Evolutionary conservation across 805 yeast genomes (phyloP), one percentile per base, ranked within the genome.

Genomic region (Starmera dryadoides): DNA sequence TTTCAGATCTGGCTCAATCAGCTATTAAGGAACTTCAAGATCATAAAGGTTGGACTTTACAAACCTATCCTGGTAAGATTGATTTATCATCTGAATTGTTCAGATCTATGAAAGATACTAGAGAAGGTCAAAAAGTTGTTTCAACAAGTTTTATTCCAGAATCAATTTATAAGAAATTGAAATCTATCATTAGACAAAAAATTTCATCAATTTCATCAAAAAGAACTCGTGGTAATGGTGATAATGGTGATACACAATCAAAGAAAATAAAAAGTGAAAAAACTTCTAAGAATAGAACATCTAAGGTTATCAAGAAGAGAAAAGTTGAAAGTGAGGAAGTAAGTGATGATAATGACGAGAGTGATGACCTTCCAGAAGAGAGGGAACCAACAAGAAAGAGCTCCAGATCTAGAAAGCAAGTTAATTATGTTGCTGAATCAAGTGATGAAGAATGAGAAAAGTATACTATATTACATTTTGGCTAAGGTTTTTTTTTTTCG

Each of bases 21-120:
- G 62, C 77, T 6, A 66, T 87, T 34, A 73, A 79, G 39, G 77
- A 73, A 40, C 60, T 77, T 19, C 74, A 80, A 33, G 79, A 73
- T 19, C 51, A 60, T 19, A 78, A 71, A 49, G 69, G 68, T 34
- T 86, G 95, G 95, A 72, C 73, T 18, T 65, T 84, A 40, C 74
- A 80, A 19, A 78, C 88, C 0, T 88, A 89, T 78, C 94, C 95
- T 0, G 94, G 91, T 2, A 83, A 81, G 49, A 58, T 83, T 15
- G 73, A 75, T 16, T 57, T 87, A 16, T 81, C 91, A 0, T 60
- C 69, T n/a, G 96, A 87, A 52, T 55, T 85, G 8, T 86, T 72
- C 58, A 62, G 68, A n/a, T 76, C 84, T 2, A 76, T 82, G 68
- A 63, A 66, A 8, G 65, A 73, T n/a, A 54, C 73, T 2, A 61